Evolutionary conservation across 306 rosid species (phyloP), one percentile per base, ranked within the genome.

Genomic region (Hylodesmum podocarpum): DNA sequence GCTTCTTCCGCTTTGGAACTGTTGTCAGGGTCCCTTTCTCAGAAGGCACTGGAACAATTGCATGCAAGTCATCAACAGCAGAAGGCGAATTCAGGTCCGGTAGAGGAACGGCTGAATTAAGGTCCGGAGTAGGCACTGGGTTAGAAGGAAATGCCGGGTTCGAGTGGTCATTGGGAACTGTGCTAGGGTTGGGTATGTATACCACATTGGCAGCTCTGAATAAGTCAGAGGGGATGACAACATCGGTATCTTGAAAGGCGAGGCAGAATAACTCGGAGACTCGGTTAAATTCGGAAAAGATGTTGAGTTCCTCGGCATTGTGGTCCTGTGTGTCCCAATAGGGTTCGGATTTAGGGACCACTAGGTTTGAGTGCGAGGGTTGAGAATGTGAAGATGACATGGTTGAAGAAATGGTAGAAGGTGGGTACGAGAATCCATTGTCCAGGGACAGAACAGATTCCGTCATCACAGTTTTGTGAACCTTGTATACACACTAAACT

Each of bases 341-440:
- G 0, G 97, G 98, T 27, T 94, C 98, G 2, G 70, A 75, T 18
- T 91, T 94, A 5, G 98, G 98, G 2, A 86, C 89, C 7, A 59
- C 36, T 2, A 89, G 16, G 13, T 64, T 86, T 7, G 90, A 95
- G 51, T 21, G 22, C 9, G 63, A 11, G 1, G 33, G 3, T 15
- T 5, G 22, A 0, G 50, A 0, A 13, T 46, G n/a, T 8, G 59
- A 16, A 3, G n/a, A 0, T 65, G 53, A 19, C 46, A 46, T 8
- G 77, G 37, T 14, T 58, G n/a, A 25, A 77, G 15, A 11, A 21
- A 15, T 39, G 15, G 24, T 34, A 18, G 75, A 46, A 0, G 24
- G 37, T 51, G 58, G 25, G 3, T 19, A 14, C 8, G 58, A 4
- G 29, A 16, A 21, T 21, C 9, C 16, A 4, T 53, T 22, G 0